Conservation (phyloP, 306 rosid species). For the Citrullus amarus region DNA sequence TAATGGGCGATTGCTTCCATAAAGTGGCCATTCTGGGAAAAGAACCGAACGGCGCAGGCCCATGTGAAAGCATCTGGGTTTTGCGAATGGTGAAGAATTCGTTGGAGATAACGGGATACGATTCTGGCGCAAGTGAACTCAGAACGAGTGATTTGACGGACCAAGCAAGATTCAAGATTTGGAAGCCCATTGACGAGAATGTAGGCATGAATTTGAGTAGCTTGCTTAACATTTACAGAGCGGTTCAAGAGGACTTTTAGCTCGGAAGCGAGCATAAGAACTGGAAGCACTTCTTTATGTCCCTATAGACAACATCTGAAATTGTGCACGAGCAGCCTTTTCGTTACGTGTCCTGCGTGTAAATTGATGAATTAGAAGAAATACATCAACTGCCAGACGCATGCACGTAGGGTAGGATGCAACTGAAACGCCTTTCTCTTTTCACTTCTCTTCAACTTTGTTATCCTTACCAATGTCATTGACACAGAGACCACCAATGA, state of each 20-base stretch:
- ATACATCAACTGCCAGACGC: background rate
- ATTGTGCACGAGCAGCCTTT: constrained; percentile 42
- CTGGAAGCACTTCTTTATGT: constrained; percentile 11
- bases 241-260: constrained; percentile 25
- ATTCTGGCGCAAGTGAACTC: constrained; percentile 19
- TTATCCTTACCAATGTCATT: background rate
- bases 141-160: constrained; percentile 41
- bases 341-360: constrained; percentile 36
- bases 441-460: background rate
- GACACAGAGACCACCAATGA: background rate
- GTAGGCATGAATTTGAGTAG: constrained; percentile 48
- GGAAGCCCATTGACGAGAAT: constrained; percentile 25
- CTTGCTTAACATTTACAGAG: constrained; percentile 28
- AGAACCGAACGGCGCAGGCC: constrained; percentile 58
- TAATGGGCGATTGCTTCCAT: constrained; percentile 42
- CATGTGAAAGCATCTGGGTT: constrained; percentile 55
- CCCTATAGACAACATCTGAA: constrained; percentile 87
- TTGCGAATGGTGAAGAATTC: constrained; percentile 27
- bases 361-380: background rate
- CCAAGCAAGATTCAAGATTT: constrained; percentile 29
- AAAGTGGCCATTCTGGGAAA: constrained; percentile 51
- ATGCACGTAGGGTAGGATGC: background rate
- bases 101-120: constrained; percentile 27
- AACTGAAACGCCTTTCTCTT: background rate
- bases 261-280: constrained; percentile 23